These are phyloP conservation scores for Acanthamoeba sp. DNA, from an alignment of 208 protist species.

Conservation along the genomic window DNA sequence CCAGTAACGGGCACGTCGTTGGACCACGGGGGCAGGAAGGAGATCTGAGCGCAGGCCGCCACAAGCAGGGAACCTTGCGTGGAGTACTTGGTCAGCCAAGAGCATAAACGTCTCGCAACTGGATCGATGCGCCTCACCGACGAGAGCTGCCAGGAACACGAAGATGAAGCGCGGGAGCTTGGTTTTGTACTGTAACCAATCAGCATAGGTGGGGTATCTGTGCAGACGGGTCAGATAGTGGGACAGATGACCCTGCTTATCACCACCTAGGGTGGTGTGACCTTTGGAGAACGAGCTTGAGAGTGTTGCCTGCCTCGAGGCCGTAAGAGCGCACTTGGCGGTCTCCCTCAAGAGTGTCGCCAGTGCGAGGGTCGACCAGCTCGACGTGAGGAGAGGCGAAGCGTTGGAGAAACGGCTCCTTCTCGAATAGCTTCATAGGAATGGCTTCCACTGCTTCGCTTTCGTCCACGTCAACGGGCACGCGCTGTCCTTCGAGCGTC, in stretches of 20 bases:
- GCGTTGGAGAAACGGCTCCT: conserved; percentile 30
- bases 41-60: conserved; percentile 48
- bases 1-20: conserved; percentile 32
- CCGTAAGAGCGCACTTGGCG: neutral
- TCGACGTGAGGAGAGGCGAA: neutral
- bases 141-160: conserved; percentile 28
- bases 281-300: conserved; percentile 39
- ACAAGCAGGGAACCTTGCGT: conserved; percentile 43
- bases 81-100: neutral
- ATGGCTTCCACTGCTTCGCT: neutral
- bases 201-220: conserved; percentile 67
- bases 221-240: neutral
- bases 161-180: conserved; percentile 55
- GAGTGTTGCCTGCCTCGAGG: neutral
- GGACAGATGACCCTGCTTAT: too few species aligned
- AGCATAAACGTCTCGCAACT: neutral
- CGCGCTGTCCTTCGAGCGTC: conserved; percentile 23
- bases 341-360: neutral
- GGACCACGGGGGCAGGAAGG: conserved; percentile 39
- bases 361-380: conserved; percentile 1
- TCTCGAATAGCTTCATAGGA: conserved; percentile 40
- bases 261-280: neutral
- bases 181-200: conserved; percentile 68
- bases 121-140: neutral
- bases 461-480: conserved; percentile 7